Percentiles rank a stretch among this genome's conserved stretches.
These are phyloP conservation scores for Lentinula guzmanii DNA, from an alignment of 768 basidiomycete genomes.

Conservation along the genomic window DNA sequence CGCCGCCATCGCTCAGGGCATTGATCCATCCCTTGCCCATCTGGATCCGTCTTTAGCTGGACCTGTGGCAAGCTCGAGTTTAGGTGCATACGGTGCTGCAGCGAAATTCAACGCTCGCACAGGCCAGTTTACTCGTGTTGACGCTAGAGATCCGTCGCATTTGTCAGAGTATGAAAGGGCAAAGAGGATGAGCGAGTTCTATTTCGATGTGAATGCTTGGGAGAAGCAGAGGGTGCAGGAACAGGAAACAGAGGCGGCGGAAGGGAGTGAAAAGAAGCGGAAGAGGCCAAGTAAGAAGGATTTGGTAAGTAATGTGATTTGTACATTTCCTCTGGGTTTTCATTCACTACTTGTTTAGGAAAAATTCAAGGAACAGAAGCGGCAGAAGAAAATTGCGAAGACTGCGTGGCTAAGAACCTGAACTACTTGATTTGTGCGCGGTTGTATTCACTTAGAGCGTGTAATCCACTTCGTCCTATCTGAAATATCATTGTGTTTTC, in stretches of 20 bases:
- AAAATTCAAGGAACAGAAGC: conserved; percentile 80
- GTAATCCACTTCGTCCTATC: background rate
- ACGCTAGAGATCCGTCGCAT: conserved; percentile 69
- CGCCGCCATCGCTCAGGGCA: conserved; percentile 72
- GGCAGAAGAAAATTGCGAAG: conserved; percentile 78
- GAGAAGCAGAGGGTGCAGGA: conserved; percentile 57
- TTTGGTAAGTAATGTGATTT: conserved; percentile 45
- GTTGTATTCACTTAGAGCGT: background rate
- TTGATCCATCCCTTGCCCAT: conserved; percentile 75
- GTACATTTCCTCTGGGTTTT: conserved; percentile 9
- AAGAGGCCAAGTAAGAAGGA: conserved; percentile 81
- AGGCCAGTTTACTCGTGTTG: conserved; percentile 61
- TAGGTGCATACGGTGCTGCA: conserved; percentile 39
- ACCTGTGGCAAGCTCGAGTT: conserved; percentile 24
- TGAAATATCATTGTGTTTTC: background rate
- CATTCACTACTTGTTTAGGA: conserved; percentile 39
- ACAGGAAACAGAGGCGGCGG: conserved; percentile 35
- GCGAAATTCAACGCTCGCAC: conserved; percentile 83
- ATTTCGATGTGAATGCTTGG: conserved; percentile 82
- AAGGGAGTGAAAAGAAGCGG: conserved; percentile 61
- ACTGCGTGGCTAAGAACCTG: conserved; percentile 81
- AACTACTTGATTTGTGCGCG: background rate
- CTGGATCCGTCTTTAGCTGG: conserved; percentile 70
- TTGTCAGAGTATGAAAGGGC: conserved; percentile 77
- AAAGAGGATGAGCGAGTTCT: conserved; percentile 83